Conservation (phyloP, 2,329 filamentous ascomycete species). For the Neonectria ditissima region DNA sequence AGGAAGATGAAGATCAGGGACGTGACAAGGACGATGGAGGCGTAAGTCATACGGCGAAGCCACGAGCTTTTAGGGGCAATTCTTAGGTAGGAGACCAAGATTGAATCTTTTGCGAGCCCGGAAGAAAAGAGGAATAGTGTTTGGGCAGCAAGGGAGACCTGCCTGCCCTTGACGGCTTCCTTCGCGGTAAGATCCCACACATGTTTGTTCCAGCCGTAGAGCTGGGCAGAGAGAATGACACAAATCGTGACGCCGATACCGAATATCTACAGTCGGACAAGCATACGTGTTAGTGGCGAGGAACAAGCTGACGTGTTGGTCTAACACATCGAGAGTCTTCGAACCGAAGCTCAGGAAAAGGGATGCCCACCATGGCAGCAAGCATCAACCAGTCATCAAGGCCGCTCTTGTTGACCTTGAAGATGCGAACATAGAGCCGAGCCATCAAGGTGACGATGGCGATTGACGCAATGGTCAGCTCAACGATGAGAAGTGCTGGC, state of each 20-base stretch:
- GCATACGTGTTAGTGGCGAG: conserved; percentile 23
- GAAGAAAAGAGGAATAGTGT: conserved; percentile 55
- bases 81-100: conserved; percentile 55
- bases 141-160: conserved; percentile 56
- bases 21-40: conserved; percentile 44
- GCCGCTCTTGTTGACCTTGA: conserved; percentile 49
- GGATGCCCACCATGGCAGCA: conserved; percentile 48
- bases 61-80: conserved; percentile 50
- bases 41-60: conserved; percentile 50
- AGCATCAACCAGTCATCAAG: conserved; percentile 59
- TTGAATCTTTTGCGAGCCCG: conserved; percentile 54
- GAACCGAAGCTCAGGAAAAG: conserved; percentile 25
- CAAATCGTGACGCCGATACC: conserved; percentile 50
- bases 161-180: conserved; percentile 46
- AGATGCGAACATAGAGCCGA: conserved; percentile 53
- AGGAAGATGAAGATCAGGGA: conserved; percentile 49
- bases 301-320: neutral
- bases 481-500: conserved; percentile 52
- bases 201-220: conserved; percentile 54
- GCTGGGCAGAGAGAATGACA: conserved; percentile 50
- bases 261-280: conserved; percentile 43
- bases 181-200: conserved; percentile 50
- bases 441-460: conserved; percentile 50
- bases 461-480: conserved; percentile 50
- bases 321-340: neutral